Evolutionary conservation across 2,329 filamentous ascomycete genomes (phyloP).

Genomic region (Albophoma yamanashiensis): DNA sequence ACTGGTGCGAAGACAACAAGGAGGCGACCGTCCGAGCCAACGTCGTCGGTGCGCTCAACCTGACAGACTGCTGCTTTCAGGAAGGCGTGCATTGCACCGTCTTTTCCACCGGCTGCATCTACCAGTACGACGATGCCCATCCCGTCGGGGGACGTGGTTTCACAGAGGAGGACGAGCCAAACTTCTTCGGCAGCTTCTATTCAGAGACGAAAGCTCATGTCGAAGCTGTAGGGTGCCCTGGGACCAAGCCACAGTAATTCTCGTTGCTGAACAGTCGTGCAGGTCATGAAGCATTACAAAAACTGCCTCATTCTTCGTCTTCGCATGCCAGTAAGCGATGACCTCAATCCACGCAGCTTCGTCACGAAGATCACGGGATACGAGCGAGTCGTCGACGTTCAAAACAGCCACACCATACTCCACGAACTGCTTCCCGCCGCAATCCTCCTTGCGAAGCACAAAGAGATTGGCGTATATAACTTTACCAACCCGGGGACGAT

Average conservation of each 20-base stretch:
- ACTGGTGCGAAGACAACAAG: slow-evolving; percentile 63
- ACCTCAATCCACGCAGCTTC: slow-evolving; percentile 56
- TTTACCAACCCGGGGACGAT: slow-evolving; percentile 62
- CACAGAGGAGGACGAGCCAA: slow-evolving; percentile 50
- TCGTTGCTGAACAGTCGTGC: neutral
- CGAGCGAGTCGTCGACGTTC: slow-evolving; percentile 54
- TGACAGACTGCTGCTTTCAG: slow-evolving; percentile 50
- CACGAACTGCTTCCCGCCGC: slow-evolving; percentile 52
- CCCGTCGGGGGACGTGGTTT: slow-evolving; percentile 50
- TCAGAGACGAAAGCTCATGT: slow-evolving; percentile 55
- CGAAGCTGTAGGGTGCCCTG: slow-evolving; percentile 28
- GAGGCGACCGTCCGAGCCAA: slow-evolving; percentile 58
- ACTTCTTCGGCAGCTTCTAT: slow-evolving; percentile 59
- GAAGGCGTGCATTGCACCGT: slow-evolving; percentile 52
- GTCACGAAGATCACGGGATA: slow-evolving; percentile 60
- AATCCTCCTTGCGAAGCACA: slow-evolving; percentile 48
- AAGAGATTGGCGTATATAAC: slow-evolving; percentile 55
- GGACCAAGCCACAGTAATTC: neutral
- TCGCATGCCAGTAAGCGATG: slow-evolving; percentile 59
- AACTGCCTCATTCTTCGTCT: slow-evolving; percentile 54
- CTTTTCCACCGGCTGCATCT: slow-evolving; percentile 59
- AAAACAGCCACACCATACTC: slow-evolving; percentile 58
- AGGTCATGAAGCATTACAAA: slow-evolving; percentile 51
- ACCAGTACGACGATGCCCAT: slow-evolving; percentile 51
- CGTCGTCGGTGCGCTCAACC: slow-evolving; percentile 52